Evolutionary conservation across 2,329 filamentous ascomycete genomes (phyloP).

Genomic region (Penicillium frequentans): DNA sequence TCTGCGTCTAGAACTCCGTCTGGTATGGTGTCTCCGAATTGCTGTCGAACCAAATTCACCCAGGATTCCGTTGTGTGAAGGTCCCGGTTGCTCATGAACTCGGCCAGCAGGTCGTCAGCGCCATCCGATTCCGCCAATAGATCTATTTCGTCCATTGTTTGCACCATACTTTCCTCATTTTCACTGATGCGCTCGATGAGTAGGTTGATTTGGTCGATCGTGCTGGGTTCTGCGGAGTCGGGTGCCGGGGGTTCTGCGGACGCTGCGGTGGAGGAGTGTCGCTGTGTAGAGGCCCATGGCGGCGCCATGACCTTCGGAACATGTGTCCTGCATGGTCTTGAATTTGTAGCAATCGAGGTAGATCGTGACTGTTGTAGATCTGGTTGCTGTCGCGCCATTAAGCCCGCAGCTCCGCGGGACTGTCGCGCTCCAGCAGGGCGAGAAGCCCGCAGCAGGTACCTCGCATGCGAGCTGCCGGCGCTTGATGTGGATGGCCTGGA

Average conservation of each 20-base stretch:
- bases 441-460: conserved; percentile 24
- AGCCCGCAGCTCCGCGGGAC: conserved; percentile 25
- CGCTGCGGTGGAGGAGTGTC: conserved; percentile 25
- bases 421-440: conserved; percentile 24
- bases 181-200: conserved; percentile 40
- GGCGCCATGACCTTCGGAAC: background rate
- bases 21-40: conserved; percentile 76
- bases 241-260: conserved; percentile 13
- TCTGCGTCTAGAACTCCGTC: conserved; percentile 66
- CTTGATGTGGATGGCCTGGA: conserved; percentile 32
- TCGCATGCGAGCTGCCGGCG: conserved; percentile 28
- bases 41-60: conserved; percentile 70
- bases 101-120: background rate
- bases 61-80: conserved; percentile 33
- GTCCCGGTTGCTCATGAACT: conserved; percentile 33
- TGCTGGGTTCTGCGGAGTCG: conserved; percentile 8
- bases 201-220: conserved; percentile 33
- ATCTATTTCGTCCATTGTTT: conserved; percentile 36
- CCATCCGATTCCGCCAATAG: conserved; percentile 31
- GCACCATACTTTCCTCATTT: conserved; percentile 35
- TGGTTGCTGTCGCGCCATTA: conserved; percentile 17
- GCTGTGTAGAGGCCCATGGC: conserved; percentile 15
- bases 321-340: background rate
- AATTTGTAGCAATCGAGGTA: background rate
- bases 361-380: conserved; percentile 9